phyloP scores from a whole-genome alignment of 768 basidiomycete species.

The Boletus edulis region DNA sequence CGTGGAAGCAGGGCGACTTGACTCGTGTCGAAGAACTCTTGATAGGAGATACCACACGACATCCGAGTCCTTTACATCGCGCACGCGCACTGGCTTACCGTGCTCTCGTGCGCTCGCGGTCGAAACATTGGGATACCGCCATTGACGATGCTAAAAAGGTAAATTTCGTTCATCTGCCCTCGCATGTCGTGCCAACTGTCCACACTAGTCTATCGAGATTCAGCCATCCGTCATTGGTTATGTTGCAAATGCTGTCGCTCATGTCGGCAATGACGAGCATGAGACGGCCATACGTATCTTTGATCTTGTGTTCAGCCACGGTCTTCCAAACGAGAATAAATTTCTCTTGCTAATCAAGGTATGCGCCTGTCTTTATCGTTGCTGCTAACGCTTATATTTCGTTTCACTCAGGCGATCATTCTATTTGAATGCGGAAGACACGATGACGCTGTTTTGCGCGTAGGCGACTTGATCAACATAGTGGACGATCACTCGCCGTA shows the following conservation, averaged over 20 bases:
- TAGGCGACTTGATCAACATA: no score
- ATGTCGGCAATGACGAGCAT: no score
- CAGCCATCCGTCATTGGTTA: no score
- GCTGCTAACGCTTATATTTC: neutral
- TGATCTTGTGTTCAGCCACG: no score
- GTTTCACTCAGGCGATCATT: neutral
- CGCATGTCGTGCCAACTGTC: neutral
- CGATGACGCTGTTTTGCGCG: no score
- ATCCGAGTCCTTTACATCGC: neutral
- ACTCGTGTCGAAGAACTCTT: neutral
- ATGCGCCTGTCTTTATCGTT: neutral
- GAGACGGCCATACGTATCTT: no score
- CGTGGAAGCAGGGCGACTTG: neutral
- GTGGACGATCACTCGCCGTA: no score
- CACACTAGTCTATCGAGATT: neutral
- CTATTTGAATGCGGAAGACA: neutral
- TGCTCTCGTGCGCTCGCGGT: neutral
- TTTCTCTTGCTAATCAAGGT: conserved; percentile 11
- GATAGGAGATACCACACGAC: neutral
- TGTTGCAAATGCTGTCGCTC: no score
- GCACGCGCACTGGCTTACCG: conserved; percentile 4
- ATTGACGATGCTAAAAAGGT: conserved; percentile 10
- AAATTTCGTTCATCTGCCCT: fast-evolving
- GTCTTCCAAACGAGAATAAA: neutral
- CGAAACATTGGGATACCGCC: neutral